Conservation (phyloP, 2,329 filamentous ascomycete genomes). For the Metarhizium anisopliae region DNA sequence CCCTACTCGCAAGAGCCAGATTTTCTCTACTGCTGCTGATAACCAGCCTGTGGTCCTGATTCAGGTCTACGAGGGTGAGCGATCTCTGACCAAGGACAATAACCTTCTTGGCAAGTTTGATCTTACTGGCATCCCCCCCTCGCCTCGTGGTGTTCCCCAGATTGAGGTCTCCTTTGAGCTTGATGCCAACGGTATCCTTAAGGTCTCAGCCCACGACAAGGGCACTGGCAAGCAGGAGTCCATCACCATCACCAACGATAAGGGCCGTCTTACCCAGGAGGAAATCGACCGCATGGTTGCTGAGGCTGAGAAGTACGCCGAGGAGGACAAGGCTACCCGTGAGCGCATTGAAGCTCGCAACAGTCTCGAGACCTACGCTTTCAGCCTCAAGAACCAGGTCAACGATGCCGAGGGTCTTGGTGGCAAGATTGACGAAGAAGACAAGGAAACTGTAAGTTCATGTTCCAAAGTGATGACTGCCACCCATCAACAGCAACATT, state of each 20-base stretch:
- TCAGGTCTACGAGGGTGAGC: conserved; percentile 92
- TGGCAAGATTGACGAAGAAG: conserved; percentile 96
- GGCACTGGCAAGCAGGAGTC: conserved; percentile 95
- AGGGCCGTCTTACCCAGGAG: conserved; percentile 90
- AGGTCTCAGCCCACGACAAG: conserved; percentile 94
- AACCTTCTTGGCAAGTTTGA: conserved; percentile 98
- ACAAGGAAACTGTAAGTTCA: conserved; percentile 80
- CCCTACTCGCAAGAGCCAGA: conserved; percentile 93
- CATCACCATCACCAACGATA: conserved; percentile 99
- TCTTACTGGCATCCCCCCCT: conserved; percentile 88
- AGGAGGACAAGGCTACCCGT: conserved; percentile 97
- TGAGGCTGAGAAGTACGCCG: conserved; percentile 96
- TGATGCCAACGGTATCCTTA: conserved; percentile 96
- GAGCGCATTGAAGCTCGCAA: conserved; percentile 96
- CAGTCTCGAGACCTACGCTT: conserved; percentile 97
- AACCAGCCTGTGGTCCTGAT: conserved; percentile 95
- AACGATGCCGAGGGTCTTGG: conserved; percentile 94
- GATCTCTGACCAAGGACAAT: conserved; percentile 92
- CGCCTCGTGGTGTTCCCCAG: conserved; percentile 91
- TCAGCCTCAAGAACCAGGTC: conserved; percentile 98
- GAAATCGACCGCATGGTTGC: conserved; percentile 99
- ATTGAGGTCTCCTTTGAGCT: conserved; percentile 98
- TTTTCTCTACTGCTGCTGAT: conserved; percentile 93
- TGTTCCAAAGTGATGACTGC: background rate
- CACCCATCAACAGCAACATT: conserved; percentile 4